Evolutionary conservation across 495 filamentous ascomycete genomes (phyloP).

Genomic region (Viridothelium virens): DNA sequence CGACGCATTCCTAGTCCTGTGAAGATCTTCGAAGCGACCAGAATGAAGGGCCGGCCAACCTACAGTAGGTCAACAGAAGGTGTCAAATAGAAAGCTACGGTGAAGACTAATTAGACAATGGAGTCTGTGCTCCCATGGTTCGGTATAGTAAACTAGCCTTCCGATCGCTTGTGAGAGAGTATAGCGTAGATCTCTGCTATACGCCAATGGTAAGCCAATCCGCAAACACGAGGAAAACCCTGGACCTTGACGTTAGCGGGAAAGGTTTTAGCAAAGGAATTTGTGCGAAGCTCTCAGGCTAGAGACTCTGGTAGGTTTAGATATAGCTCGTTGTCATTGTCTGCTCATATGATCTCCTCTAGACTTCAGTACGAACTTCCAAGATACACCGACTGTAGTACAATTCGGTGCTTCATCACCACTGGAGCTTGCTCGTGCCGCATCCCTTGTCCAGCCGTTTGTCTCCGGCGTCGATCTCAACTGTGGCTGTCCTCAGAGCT

Average conservation of each 20-base stretch:
- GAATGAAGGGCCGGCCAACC: conserved; percentile 43
- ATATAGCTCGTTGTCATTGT: conserved; percentile 2
- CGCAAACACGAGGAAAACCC: conserved; percentile 1
- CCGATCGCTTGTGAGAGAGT: conserved; percentile 50
- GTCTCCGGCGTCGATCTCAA: conserved; percentile 58
- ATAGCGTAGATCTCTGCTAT: conserved; percentile 56
- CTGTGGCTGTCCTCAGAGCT: conserved; percentile 62
- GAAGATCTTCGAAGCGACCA: conserved; percentile 50
- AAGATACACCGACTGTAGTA: conserved; percentile 35
- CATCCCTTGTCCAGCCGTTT: conserved; percentile 51
- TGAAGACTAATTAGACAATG: background rate
- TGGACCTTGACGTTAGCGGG: background rate
- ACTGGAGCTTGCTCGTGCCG: conserved; percentile 51
- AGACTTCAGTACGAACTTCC: conserved; percentile 36
- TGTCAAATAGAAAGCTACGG: background rate
- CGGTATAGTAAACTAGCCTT: conserved; percentile 52
- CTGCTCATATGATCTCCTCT: conserved; percentile 24
- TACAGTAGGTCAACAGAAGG: conserved; percentile 34
- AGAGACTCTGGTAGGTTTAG: conserved; percentile 46
- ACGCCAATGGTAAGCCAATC: conserved; percentile 50
- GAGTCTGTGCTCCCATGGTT: conserved; percentile 60
- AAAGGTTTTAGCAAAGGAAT: conserved; percentile 60
- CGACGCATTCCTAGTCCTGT: conserved; percentile 21
- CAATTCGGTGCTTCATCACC: conserved; percentile 54
- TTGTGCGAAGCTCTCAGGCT: conserved; percentile 51